Conservation (phyloP, 1,139 yeast species). For the Candida sanyaensis region DNA sequence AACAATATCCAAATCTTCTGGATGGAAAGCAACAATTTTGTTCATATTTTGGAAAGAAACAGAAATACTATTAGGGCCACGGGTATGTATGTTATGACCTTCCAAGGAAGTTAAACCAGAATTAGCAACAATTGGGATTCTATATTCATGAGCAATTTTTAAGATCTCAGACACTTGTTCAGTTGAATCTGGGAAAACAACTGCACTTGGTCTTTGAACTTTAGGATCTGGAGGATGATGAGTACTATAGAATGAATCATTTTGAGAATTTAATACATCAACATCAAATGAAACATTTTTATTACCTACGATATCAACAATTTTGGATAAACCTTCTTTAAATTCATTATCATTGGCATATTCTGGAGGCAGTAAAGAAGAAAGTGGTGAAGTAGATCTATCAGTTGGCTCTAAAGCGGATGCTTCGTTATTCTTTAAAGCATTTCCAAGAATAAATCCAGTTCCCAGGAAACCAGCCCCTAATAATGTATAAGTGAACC, state of each 20-base stretch:
- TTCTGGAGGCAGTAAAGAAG: slow-evolving; percentile 15
- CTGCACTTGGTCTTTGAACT: slow-evolving; percentile 54
- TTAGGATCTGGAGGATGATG: slow-evolving; percentile 59
- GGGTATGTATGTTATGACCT: slow-evolving; percentile 76
- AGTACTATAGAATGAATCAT: slow-evolving; percentile 65
- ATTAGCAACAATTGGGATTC: slow-evolving; percentile 72
- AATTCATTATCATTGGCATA: slow-evolving; percentile 19
- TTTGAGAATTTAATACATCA: slow-evolving; percentile 45
- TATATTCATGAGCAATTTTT: slow-evolving; percentile 58
- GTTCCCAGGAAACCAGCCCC: slow-evolving; percentile 8
- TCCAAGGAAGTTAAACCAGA: slow-evolving; percentile 83
- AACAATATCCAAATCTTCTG: slow-evolving; percentile 45
- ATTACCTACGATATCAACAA: slow-evolving; percentile 16
- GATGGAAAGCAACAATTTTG: slow-evolving; percentile 36
- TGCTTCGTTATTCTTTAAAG: neutral
- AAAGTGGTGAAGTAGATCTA: slow-evolving; percentile 18
- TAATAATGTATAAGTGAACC: slow-evolving; percentile 6
- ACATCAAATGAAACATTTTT: slow-evolving; percentile 22
- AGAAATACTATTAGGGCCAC: slow-evolving; percentile 48
- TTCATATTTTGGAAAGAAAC: slow-evolving; percentile 39
- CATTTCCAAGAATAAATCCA: slow-evolving; percentile 10
- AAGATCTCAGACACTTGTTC: slow-evolving; percentile 65
- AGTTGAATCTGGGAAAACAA: slow-evolving; percentile 63
- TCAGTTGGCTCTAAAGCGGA: neutral
- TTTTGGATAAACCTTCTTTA: slow-evolving; percentile 14